Base-by-base conservation (phyloP, 1,284 basidiomycete genomes). In the Moniliophthora roreri region DNA sequence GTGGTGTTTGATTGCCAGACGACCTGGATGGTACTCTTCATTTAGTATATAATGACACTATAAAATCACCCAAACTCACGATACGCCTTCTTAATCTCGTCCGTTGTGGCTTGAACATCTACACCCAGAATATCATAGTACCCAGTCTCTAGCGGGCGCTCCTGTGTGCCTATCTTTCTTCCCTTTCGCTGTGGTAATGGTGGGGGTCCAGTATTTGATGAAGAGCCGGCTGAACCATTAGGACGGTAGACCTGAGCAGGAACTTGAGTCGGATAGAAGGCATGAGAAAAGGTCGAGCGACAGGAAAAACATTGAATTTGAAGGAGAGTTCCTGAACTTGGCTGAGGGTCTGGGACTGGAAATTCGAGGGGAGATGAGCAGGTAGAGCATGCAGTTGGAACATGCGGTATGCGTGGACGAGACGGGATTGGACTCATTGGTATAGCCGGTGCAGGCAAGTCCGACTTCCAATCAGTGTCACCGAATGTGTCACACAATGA, bases 71-170 rank as follows among this genome's bases (percentile, higher is more conserved):
- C 16, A 18, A 45, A 72, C 87, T 58, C 64, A 87, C 89, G 84
- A 73, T 99, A 99, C 2, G 96, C 92, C 71, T 95, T 97, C 78
- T 98, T 98, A 68, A 99, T 85, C 54, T 96, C 92, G 11, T 93
- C 91, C 1, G 81, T 79, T 13, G 87, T 87, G 4, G 92, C 92
- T 53, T 82, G 79, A 11, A 91, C 77, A 0, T 86, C 71, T 0
- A 96, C 79, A 4, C 89, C 90, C 2, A 96, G 77, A 26, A 91
- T 77, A 64, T 95, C 93, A 64, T 95, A 95, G 69, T 95, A 95
- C 13, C 82, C 87, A 16, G 89, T 93, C 67, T 96, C 94, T 40
- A 97, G 74, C 1, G 94, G 95, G 58, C 86, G 81, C 60, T 93
- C 91, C 71, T 97, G 92, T 3, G 91, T 89, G 0, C 92, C 93